Conservation (phyloP, 495 filamentous ascomycete genomes). For the Evernia prunastri region DNA sequence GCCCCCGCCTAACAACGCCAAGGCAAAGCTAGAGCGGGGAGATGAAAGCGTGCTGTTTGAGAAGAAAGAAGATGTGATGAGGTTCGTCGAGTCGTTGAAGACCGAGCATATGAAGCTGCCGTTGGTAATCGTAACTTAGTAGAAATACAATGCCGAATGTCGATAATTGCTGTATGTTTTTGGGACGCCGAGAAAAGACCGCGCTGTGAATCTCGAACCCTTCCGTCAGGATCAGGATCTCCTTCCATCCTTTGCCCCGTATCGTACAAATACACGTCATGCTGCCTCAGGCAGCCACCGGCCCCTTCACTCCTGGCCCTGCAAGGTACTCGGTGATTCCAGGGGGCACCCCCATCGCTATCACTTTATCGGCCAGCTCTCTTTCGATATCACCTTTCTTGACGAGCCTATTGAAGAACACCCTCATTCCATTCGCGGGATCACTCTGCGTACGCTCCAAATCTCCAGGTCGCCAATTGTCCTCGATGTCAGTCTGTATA, state of each 20-base stretch:
- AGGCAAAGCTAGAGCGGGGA: neutral
- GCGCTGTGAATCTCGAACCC: neutral
- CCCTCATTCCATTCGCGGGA: neutral
- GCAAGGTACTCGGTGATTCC: neutral
- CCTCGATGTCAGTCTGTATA: neutral
- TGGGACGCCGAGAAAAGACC: neutral
- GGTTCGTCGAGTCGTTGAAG: too few species aligned
- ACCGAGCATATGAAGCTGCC: neutral
- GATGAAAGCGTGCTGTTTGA: neutral
- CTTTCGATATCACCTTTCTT: neutral
- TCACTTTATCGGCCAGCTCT: neutral
- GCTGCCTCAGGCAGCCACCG: neutral
- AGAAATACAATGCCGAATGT: neutral
- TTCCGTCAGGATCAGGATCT: neutral
- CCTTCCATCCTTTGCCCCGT: neutral
- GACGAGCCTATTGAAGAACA: constrained; percentile 1
- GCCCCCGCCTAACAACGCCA: neutral
- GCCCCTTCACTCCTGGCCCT: neutral
- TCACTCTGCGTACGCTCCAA: constrained; percentile 1
- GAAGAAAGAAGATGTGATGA: neutral
- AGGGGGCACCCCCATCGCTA: constrained; percentile 1
- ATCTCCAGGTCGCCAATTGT: constrained; percentile 1
- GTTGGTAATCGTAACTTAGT: neutral
- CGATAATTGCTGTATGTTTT: neutral
- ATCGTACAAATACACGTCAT: neutral